A percentile compares a stretch with the other conserved stretches of the same genome.
phyloP scores from a whole-genome alignment of 2,329 filamentous ascomycete species.

The Fusarium brevicatenulatum region DNA sequence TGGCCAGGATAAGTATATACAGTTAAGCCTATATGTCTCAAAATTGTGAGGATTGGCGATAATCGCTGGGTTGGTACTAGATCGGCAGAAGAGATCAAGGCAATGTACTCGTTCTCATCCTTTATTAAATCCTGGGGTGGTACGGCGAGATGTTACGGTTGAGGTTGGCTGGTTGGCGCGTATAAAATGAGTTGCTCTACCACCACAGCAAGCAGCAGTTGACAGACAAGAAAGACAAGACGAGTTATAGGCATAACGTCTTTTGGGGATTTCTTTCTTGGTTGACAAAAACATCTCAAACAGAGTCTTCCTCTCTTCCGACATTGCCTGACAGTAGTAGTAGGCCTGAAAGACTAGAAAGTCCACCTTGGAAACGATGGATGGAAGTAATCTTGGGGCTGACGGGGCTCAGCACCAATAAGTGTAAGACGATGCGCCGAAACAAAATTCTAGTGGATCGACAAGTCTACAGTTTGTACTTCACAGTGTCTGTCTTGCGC shows the following conservation, averaged over 20 bases:
- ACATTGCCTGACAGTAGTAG: not conserved
- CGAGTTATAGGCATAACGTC: not conserved
- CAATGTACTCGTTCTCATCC: not conserved
- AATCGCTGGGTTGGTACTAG: not conserved
- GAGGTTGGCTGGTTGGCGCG: not conserved
- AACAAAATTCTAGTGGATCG: constrained; percentile 7
- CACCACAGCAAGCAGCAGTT: not conserved
- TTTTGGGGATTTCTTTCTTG: not conserved
- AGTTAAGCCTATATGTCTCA: constrained; percentile 2
- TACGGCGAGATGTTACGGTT: not conserved
- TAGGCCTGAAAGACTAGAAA: not conserved
- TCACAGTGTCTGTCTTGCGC: constrained; percentile 3
- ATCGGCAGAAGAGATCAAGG: not conserved
- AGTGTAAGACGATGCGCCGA: constrained; percentile 24
- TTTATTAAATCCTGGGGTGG: not conserved
- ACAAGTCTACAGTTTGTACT: constrained; percentile 19
- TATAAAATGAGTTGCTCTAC: not conserved
- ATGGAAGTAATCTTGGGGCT: constrained; percentile 21
- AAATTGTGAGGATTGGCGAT: constrained; percentile 12
- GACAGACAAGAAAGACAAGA: not conserved
- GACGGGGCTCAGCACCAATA: constrained; percentile 32
- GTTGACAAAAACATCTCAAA: not conserved
- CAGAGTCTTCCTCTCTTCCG: not conserved
- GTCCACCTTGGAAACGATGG: not conserved
- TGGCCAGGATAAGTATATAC: not conserved